Conservation (phyloP, 345 rosid species). For the Kernera saxatilis region DNA sequence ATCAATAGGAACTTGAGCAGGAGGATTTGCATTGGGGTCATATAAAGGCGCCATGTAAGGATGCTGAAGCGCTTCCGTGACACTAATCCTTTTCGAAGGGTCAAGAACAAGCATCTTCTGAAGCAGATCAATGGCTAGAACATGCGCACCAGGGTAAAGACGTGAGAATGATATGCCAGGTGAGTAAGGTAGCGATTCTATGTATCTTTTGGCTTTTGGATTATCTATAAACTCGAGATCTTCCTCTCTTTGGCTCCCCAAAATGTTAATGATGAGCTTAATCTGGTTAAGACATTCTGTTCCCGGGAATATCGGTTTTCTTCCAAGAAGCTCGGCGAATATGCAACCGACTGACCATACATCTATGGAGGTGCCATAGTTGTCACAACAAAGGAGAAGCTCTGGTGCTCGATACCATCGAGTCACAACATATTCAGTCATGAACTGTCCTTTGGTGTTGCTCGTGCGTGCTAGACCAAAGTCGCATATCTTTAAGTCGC, state of each 20-base stretch:
- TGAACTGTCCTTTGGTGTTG: slow-evolving; percentile 70
- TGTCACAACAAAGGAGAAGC: slow-evolving; percentile 88
- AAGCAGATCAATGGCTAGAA: slow-evolving; percentile 73
- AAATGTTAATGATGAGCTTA: slow-evolving; percentile 68
- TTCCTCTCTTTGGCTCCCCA: slow-evolving; percentile 78
- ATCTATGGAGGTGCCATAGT: slow-evolving; percentile 79
- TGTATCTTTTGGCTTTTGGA: slow-evolving; percentile 67
- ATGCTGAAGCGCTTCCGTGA: slow-evolving; percentile 82
- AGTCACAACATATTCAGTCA: slow-evolving; percentile 91
- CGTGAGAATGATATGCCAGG: slow-evolving; percentile 52
- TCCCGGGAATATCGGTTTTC: slow-evolving; percentile 85
- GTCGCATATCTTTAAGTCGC: slow-evolving; percentile 85
- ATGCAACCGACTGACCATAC: slow-evolving; percentile 96
- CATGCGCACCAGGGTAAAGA: slow-evolving; percentile 60
- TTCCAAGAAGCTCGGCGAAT: slow-evolving; percentile 84
- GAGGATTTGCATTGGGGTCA: slow-evolving; percentile 60
- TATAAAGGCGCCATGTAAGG: slow-evolving; percentile 74
- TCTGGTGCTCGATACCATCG: slow-evolving; percentile 95
- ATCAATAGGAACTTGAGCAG: slow-evolving; percentile 70
- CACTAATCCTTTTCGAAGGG: slow-evolving; percentile 79
- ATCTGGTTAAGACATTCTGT: slow-evolving; percentile 88
- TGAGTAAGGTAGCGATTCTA: slow-evolving; percentile 63
- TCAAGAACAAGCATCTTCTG: slow-evolving; percentile 83
- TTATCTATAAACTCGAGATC: slow-evolving; percentile 76
- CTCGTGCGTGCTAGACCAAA: slow-evolving; percentile 85